These are phyloP conservation scores for Daphne laureola DNA, from an alignment of 441 rosid species.

Conservation along the genomic window DNA sequence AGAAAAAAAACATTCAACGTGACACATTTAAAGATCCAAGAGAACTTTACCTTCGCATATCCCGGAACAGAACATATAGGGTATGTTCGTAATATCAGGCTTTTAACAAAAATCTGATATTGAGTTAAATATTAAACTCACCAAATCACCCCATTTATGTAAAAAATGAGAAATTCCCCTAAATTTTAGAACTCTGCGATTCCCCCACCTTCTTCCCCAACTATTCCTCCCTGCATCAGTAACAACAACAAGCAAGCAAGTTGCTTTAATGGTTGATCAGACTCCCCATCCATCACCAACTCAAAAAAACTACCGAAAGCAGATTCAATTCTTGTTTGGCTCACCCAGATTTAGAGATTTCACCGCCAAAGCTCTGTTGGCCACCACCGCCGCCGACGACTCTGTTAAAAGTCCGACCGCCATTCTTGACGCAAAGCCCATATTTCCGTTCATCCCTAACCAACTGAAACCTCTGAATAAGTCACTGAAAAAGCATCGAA, in stretches of 20 bases:
- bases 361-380: slow-evolving; percentile 30
- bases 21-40: too few species aligned
- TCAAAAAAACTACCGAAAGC: slow-evolving; percentile 17
- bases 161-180: too few species aligned
- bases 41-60: too few species aligned
- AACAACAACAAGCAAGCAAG: slow-evolving; percentile 48
- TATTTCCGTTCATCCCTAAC: slow-evolving; percentile 22
- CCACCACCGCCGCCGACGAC: slow-evolving; percentile 50
- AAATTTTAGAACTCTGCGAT: too few species aligned
- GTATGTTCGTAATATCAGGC: too few species aligned
- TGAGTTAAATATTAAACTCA: too few species aligned
- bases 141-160: too few species aligned
- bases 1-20: too few species aligned
- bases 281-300: slow-evolving; percentile 26
- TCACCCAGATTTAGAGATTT: slow-evolving; percentile 59
- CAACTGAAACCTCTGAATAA: slow-evolving; percentile 29
- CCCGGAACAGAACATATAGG: too few species aligned
- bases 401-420: slow-evolving; percentile 53
- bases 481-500: slow-evolving; percentile 16
- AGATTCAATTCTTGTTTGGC: slow-evolving; percentile 32
- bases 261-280: slow-evolving; percentile 55
- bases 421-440: slow-evolving; percentile 41
- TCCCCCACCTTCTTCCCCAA: too few species aligned
- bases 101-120: too few species aligned
- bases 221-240: too few species aligned